These are phyloP conservation scores for Ogataea nakhonphanomensis DNA, from an alignment of 805 yeast genomes.

Conservation along the genomic window DNA sequence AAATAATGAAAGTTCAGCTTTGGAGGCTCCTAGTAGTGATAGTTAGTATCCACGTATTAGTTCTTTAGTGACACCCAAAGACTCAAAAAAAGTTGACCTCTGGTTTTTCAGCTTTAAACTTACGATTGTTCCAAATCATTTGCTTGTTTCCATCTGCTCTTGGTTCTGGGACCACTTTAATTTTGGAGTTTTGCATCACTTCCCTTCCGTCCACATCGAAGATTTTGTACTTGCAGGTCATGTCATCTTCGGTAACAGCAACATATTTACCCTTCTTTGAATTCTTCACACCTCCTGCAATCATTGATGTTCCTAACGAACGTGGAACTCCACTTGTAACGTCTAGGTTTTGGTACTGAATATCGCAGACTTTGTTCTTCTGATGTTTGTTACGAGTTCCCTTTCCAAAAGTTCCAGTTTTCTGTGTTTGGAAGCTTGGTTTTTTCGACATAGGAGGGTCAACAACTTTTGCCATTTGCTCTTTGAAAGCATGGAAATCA, in stretches of 20 bases:
- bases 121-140: slow-evolving; percentile 23
- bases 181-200: slow-evolving; percentile 19
- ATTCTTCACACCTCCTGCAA: slow-evolving; percentile 46
- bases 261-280: slow-evolving; percentile 49
- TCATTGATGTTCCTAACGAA: slow-evolving; percentile 40
- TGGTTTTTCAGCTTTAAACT: slow-evolving; percentile 14
- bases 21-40: slow-evolving; percentile 10
- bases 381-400: slow-evolving; percentile 16
- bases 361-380: slow-evolving; percentile 32
- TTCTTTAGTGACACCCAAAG: slow-evolving; percentile 4
- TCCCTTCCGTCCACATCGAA: slow-evolving; percentile 41
- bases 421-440: slow-evolving; percentile 19
- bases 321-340: slow-evolving; percentile 43
- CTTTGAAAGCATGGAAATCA: slow-evolving; percentile 43
- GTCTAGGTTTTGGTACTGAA: slow-evolving; percentile 42
- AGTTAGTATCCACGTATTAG: slow-evolving; percentile 5
- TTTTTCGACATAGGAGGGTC: slow-evolving; percentile 25
- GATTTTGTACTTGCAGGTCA: slow-evolving; percentile 42
- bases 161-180: slow-evolving; percentile 29
- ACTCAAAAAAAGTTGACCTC: slow-evolving; percentile 8
- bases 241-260: slow-evolving; percentile 39
- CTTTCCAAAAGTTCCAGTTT: slow-evolving; percentile 21
- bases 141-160: slow-evolving; percentile 11
- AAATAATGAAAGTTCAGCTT: slow-evolving; percentile 7
- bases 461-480: slow-evolving; percentile 39